Evolutionary conservation across 1,139 yeast species (phyloP).

Genomic region (Yamadazyma jaroonii): DNA sequence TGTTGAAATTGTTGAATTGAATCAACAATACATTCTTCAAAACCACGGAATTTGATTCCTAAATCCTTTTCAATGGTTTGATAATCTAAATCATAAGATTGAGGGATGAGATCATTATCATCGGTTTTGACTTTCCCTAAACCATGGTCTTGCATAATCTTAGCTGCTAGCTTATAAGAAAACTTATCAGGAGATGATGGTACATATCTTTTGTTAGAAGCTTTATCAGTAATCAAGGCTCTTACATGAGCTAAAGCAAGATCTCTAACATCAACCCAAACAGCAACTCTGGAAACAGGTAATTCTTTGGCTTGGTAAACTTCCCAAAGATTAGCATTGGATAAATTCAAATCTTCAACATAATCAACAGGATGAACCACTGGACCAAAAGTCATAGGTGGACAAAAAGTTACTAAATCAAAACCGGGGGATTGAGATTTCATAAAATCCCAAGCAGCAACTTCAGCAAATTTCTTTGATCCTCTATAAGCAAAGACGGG

Average conservation of each 20-base stretch:
- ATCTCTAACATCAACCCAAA: constrained; percentile 38
- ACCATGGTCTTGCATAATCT: constrained; percentile 15
- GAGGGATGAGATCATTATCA: constrained; percentile 8
- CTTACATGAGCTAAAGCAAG: constrained; percentile 35
- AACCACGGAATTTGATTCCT: constrained; percentile 30
- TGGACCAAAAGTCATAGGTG: constrained; percentile 51
- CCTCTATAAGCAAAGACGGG: constrained; percentile 39
- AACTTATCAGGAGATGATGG: constrained; percentile 23
- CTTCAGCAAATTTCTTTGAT: constrained; percentile 39
- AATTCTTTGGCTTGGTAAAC: constrained; percentile 13
- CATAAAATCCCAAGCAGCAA: constrained; percentile 34
- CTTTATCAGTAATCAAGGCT: constrained; percentile 27
- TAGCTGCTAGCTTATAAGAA: constrained; percentile 25
- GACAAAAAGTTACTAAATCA: constrained; percentile 44
- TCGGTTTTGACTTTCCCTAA: constrained; percentile 13
- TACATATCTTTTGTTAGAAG: constrained; percentile 24
- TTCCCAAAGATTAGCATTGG: constrained; percentile 20
- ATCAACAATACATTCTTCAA: constrained; percentile 33
- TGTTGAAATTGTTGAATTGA: constrained; percentile 31
- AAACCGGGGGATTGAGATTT: constrained; percentile 33
- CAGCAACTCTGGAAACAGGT: constrained; percentile 23
- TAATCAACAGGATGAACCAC: constrained; percentile 31
- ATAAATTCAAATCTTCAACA: constrained; percentile 21
- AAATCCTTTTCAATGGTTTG: constrained; percentile 25
- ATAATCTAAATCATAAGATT: constrained; percentile 22